These are phyloP conservation scores for Cladobotryum mycophilum DNA, from an alignment of 2,329 filamentous ascomycete genomes.

Conservation along the genomic window DNA sequence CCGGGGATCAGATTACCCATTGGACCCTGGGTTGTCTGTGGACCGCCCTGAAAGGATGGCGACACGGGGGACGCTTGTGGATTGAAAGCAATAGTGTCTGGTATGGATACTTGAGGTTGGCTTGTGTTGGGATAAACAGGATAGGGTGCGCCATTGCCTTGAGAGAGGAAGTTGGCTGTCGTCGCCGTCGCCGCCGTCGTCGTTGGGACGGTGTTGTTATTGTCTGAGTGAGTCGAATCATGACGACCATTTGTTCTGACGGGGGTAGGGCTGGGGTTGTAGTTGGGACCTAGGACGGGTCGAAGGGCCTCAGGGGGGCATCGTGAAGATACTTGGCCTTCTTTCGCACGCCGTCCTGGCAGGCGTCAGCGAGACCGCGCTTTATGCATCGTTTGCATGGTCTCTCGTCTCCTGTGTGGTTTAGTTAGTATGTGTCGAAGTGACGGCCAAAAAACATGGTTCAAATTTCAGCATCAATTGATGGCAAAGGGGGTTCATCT, in stretches of 20 bases:
- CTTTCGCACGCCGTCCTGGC: constrained; percentile 94
- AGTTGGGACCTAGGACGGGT: constrained; percentile 71
- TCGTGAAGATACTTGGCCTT: constrained; percentile 99
- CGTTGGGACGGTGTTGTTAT: constrained; percentile 27
- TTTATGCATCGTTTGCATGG: constrained; percentile 94
- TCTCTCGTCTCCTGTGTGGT: constrained; percentile 73
- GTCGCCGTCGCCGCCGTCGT: constrained; percentile 23
- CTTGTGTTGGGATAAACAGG: constrained; percentile 43
- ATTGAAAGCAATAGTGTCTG: constrained; percentile 50
- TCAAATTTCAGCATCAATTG: background rate
- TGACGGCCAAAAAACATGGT: background rate
- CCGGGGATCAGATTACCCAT: constrained; percentile 44
- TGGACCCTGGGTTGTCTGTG: constrained; percentile 43
- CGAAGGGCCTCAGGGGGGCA: constrained; percentile 79
- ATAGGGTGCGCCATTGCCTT: constrained; percentile 40
- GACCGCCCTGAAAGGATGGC: constrained; percentile 58
- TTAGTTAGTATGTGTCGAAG: background rate
- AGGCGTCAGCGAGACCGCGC: constrained; percentile 81
- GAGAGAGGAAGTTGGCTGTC: constrained; percentile 41
- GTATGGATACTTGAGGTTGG: constrained; percentile 41
- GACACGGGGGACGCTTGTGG: constrained; percentile 68
- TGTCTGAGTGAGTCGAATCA: constrained; percentile 42
- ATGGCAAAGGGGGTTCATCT: background rate
- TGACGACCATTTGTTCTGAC: constrained; percentile 42
- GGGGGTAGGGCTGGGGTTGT: constrained; percentile 51